phyloP scores from a whole-genome alignment of 78 protist genomes.

The Mastigamoeba balamuthi region DNA sequence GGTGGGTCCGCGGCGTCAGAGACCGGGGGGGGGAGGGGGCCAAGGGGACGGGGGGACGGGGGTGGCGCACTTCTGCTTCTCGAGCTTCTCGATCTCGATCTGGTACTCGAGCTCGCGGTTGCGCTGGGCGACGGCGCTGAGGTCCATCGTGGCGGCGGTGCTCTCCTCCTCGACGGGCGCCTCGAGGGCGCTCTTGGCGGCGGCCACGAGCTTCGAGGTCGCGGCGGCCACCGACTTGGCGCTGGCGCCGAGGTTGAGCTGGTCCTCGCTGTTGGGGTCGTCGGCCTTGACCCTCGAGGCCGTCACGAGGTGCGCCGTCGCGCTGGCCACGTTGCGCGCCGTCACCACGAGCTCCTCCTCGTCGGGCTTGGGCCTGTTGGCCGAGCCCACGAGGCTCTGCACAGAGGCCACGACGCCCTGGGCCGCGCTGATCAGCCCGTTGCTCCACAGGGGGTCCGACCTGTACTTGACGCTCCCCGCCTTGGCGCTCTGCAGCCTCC shows the following conservation, averaged over 20 bases:
- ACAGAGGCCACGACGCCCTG: constrained; percentile 41
- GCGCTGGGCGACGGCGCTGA: constrained; percentile 11
- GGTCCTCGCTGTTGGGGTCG: constrained; percentile 21
- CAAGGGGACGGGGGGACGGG: too few species aligned
- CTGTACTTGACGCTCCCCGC: not conserved
- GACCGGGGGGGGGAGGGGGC: too few species aligned
- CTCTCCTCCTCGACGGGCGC: constrained; percentile 28
- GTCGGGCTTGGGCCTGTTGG: constrained; percentile 37
- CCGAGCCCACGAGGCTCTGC: constrained; percentile 27
- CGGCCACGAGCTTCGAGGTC: constrained; percentile 22
- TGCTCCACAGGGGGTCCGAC: constrained; percentile 15
- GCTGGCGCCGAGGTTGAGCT: not conserved
- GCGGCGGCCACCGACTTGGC: constrained; percentile 46
- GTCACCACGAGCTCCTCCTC: constrained; percentile 52
- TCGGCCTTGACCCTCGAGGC: constrained; percentile 61
- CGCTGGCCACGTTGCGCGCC: constrained; percentile 42
- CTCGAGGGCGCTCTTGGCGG: constrained; percentile 44
- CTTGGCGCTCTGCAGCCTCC: not conserved
- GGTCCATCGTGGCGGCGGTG: constrained; percentile 20
- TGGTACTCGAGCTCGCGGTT: constrained; percentile 47
- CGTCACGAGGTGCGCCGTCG: constrained; percentile 38
- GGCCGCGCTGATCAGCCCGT: constrained; percentile 56
- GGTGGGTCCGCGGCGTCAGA: too few species aligned
- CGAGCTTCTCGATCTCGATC: constrained; percentile 44
- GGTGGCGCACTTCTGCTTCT: too few species aligned